Evolutionary conservation across 495 filamentous ascomycete species (phyloP).

Genomic region (Neurospora intermedia): DNA sequence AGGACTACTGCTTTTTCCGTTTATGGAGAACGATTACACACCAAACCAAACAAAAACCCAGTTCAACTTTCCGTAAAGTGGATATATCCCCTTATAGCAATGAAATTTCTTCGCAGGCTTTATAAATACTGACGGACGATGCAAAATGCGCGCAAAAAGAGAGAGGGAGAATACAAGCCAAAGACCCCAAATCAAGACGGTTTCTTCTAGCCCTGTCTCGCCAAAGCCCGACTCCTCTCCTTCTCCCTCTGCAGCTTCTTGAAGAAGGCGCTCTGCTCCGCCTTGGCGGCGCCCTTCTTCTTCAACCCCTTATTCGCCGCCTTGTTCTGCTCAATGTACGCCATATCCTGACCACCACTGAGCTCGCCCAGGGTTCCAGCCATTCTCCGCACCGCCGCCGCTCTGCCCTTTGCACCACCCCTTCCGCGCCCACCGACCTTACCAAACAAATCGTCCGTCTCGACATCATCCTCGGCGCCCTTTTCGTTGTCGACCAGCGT

Average conservation of each 20-base stretch:
- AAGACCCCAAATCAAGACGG: neutral
- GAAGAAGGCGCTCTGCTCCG: constrained; percentile 48
- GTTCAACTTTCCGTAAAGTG: neutral
- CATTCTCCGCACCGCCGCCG: constrained; percentile 49
- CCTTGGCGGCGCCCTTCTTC: constrained; percentile 53
- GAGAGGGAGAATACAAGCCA: neutral
- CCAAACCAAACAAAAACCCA: neutral
- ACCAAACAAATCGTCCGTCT: constrained; percentile 76
- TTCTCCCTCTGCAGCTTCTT: constrained; percentile 74
- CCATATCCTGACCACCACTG: constrained; percentile 89
- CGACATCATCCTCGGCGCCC: constrained; percentile 63
- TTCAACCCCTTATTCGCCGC: constrained; percentile 60
- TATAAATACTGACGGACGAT: neutral
- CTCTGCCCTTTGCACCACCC: constrained; percentile 24
- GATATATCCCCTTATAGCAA: neutral
- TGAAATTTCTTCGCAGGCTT: neutral
- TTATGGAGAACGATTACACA: neutral
- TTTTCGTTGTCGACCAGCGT: constrained; percentile 88
- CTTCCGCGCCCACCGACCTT: constrained; percentile 31
- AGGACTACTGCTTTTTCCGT: neutral
- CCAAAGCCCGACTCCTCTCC: constrained; percentile 11
- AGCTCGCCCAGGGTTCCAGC: constrained; percentile 79
- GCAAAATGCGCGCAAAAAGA: too few relatives aligned
- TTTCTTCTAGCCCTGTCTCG: neutral
- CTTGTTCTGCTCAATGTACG: constrained; percentile 85